Conservation (phyloP, 2,329 filamentous ascomycete genomes). For the Dendrostoma leiphaemia region DNA sequence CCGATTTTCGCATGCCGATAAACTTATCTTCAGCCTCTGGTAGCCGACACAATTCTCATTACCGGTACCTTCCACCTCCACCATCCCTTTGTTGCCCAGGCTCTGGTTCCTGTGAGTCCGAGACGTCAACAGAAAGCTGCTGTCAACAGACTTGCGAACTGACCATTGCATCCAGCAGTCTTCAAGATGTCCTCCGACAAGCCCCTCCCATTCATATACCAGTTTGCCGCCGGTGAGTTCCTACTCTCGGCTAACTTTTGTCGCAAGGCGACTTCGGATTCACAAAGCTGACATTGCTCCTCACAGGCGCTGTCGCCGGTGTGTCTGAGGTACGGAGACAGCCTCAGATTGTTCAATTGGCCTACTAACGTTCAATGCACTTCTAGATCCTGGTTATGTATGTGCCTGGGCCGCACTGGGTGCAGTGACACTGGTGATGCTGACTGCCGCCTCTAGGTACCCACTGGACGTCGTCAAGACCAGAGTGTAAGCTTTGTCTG, state of each 20-base stretch:
- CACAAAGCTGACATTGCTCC: conserved; percentile 26
- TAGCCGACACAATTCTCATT: background rate
- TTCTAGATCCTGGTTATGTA: conserved; percentile 83
- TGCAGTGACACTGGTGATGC: conserved; percentile 20
- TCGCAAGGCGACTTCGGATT: conserved; percentile 20
- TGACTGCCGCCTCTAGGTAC: conserved; percentile 65
- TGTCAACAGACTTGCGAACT: background rate
- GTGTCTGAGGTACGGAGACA: conserved; percentile 80
- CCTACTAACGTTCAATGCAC: conserved; percentile 23
- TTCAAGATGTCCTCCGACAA: conserved; percentile 63
- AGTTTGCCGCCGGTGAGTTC: conserved; percentile 82
- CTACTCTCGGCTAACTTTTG: conserved; percentile 20
- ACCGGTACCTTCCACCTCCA: background rate
- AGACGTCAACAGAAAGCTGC: background rate
- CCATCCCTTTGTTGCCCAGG: background rate
- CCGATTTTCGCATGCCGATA: conserved; percentile 7
- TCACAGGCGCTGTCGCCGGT: conserved; percentile 83
- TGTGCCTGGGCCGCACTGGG: conserved; percentile 26
- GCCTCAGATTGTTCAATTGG: conserved; percentile 17
- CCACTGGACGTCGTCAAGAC: conserved; percentile 98
- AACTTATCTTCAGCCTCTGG: background rate
- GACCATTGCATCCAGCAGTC: conserved; percentile 3
- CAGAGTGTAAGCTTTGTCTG: conserved; percentile 67
- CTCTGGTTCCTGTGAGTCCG: conserved; percentile 11
- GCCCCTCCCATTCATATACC: conserved; percentile 88